phyloP scores from a whole-genome alignment of 2,329 filamentous ascomycete genomes.

The Ascochyta rabiei region DNA sequence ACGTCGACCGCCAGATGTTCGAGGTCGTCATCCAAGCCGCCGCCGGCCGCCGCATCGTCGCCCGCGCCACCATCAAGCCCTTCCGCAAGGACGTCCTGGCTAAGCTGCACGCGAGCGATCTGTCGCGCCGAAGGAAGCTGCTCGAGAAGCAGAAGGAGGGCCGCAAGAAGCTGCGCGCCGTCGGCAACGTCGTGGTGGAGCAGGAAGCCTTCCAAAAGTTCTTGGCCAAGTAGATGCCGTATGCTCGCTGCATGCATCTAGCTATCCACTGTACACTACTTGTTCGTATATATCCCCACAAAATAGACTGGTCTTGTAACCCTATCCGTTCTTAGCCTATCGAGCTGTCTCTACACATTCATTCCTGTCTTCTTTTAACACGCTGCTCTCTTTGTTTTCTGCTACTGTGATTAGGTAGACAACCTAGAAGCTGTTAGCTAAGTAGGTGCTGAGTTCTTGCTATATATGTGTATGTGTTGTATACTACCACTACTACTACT shows the following conservation, averaged over 20 bases:
- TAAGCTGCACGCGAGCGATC: slow-evolving; percentile 91
- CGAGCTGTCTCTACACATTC: slow-evolving; percentile 1
- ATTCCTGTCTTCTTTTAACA: slow-evolving; percentile 21
- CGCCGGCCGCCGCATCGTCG: slow-evolving; percentile 80
- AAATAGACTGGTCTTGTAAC: too few relatives aligned
- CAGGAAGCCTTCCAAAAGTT: slow-evolving; percentile 96
- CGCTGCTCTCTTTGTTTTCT: too few relatives aligned
- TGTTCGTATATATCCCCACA: background rate
- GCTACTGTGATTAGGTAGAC: too few relatives aligned
- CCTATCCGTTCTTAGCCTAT: too few relatives aligned
- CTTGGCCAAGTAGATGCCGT: slow-evolving; percentile 66
- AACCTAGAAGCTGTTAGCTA: too few relatives aligned
- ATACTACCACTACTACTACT: too few relatives aligned
- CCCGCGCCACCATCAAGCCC: slow-evolving; percentile 92
- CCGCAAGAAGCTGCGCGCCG: slow-evolving; percentile 80
- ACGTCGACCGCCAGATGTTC: slow-evolving; percentile 96
- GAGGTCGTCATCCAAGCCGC: slow-evolving; percentile 95
- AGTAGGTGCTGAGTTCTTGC: too few relatives aligned
- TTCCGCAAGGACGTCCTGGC: slow-evolving; percentile 94
- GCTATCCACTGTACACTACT: background rate
- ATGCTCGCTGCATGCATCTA: background rate
- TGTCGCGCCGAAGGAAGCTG: slow-evolving; percentile 80
- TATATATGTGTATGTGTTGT: too few relatives aligned
- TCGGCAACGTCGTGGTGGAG: slow-evolving; percentile 92
- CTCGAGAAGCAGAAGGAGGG: slow-evolving; percentile 97